Evolutionary conservation across 2,329 filamentous ascomycete genomes (phyloP), one percentile per base, ranked within the genome.

Genomic region (Sporothrix euskadiensis): DNA sequence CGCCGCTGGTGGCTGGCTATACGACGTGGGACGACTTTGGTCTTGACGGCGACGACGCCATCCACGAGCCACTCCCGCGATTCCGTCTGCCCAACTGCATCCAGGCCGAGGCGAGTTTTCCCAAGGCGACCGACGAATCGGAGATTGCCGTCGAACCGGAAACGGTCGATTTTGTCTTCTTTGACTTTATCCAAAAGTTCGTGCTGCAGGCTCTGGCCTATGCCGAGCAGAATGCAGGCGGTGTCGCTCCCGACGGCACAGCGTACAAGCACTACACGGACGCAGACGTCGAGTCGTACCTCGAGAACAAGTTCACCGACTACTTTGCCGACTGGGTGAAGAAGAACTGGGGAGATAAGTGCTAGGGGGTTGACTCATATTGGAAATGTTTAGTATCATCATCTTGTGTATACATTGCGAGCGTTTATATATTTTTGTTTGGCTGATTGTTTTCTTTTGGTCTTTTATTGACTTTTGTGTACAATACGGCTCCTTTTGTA

Each of bases 171-270:
- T 81, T 99, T 8, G 90, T 98, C 16, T 99, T 97, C 79, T 88
- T 97, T 73, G 94, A 97, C 80, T 99, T 98, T 80, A 90, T 98
- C 49, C 88, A 96, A 81, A 90, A 90, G 10, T 97, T 92, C 88
- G 84, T 98, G 54, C 81, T 97, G 22, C 83, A 91, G 12, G 94
- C 94, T 2, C 83, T 97, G 52, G n/a, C 47, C 26, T 57, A 71
- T 12, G 74, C 73, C 1, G 61, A 44, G n/a, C 14, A 75, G 89
- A 90, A 76, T 86, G 88, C 75, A 35, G 88, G 88, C 0, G 85
- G 84, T 1, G 84, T 30, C 14, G 22, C 22, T 22, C 57, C n/a
- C 2, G 49, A 41, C 10, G 22, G 35, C 59, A 61, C 65, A 65
- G 68, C 85, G 26, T 90, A 87, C 65, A 66, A 63, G 71, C 73